These are phyloP conservation scores for Camellia sinensis DNA, from an alignment of 148 eudicot species.

Conservation along the genomic window DNA sequence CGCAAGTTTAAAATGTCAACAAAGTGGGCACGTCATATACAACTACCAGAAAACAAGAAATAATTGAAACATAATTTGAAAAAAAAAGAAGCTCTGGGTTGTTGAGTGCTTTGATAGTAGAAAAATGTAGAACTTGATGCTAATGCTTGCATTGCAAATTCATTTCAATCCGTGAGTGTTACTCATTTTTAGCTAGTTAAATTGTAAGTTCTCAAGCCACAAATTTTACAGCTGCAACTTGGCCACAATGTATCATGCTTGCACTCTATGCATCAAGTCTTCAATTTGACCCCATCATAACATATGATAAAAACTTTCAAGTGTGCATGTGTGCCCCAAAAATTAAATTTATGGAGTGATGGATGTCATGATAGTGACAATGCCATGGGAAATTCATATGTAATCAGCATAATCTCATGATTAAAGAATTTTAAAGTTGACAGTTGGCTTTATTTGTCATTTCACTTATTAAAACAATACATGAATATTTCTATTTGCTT, in stretches of 20 bases:
- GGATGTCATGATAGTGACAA: not conserved
- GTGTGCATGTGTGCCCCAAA: not conserved
- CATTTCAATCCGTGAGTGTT: not conserved
- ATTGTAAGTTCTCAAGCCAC: not conserved
- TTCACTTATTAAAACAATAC: not conserved
- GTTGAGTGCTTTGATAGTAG: not conserved
- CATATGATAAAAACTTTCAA: not conserved
- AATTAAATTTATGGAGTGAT: not conserved
- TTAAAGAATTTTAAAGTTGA: not conserved
- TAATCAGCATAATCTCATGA: not conserved
- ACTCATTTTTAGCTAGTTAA: not conserved
- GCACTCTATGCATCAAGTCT: not conserved
- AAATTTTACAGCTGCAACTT: not conserved
- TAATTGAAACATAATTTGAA: not conserved
- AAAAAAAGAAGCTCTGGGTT: too few species aligned
- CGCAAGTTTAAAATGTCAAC: not conserved
- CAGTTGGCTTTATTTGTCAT: not conserved
- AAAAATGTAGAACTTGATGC: not conserved
- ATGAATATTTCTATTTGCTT: not conserved
- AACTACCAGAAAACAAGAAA: not conserved
- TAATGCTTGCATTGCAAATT: not conserved
- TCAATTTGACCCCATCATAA: not conserved
- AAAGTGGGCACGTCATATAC: not conserved
- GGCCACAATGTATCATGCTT: not conserved
- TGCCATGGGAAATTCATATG: not conserved